Base-by-base conservation (phyloP, 331 rosid species). In the Pyracantha coccinea region DNA sequence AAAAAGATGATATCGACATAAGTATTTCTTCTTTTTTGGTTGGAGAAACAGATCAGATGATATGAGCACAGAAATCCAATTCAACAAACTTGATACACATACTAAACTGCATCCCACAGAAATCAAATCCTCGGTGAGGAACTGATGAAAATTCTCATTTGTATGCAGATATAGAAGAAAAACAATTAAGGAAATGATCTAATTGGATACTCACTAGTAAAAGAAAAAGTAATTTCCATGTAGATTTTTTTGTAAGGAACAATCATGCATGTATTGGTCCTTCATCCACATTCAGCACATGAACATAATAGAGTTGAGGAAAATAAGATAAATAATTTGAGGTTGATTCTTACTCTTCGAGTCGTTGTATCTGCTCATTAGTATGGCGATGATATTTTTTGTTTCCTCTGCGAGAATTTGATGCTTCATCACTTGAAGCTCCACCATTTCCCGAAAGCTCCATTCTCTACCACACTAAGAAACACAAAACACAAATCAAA, bases 341-440 rank as follows among this genome's bases (percentile, higher is more conserved):
- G 70, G 20, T 4, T 9, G 35, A 47, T 65, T 74, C 92, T 87
- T 79, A 93, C 97, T 66, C 86, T 72, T 93, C 91, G 21, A 93
- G 92, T 6, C 21, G 83, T 21, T 72, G 21, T 62, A 73, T 91
- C 78, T 86, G 91, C 13, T 69, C 29, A 7, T 77, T 1, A 28
- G 82, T 72, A 66, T 88, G 96, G 27, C 89, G 92, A 65, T 74
- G 78, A 75, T 69, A 76, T 8, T 50, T 0, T 63, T 24, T 82
- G 71, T 21, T 81, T 67, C 77, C 78, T 58, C 2, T 75, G 50
- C 66, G 67, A 12, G 74, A 52, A 32, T 23, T 71, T 0, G 73
- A 60, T n/a, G 66, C 31, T 7, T 72, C 78, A 69, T 75, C 82
- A 3, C 82, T 79, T 11, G 75, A 71, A 2, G 66, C 82, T 20